Evolutionary conservation across 2,329 filamentous ascomycete species (phyloP).

Genomic region (Colletotrichum abscissum): DNA sequence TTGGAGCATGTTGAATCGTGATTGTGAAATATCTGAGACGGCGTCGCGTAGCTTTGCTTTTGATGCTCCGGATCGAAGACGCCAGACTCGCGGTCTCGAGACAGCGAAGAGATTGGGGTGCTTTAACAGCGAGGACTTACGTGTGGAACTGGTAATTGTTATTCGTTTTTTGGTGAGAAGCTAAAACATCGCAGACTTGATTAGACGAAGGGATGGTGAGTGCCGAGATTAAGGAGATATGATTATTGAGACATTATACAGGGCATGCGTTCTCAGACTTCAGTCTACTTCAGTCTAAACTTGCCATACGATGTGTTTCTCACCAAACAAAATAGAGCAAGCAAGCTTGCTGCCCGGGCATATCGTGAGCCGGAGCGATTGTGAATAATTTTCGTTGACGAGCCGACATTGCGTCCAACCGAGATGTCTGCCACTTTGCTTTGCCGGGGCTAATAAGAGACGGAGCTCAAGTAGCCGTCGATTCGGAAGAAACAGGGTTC

Average conservation of each 20-base stretch:
- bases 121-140: not conserved
- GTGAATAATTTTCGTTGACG: too few relatives aligned
- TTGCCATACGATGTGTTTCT: too few relatives aligned
- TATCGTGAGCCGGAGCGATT: not conserved
- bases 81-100: not conserved
- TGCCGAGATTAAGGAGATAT: not conserved
- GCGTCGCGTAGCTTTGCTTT: not conserved
- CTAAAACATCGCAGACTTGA: not conserved
- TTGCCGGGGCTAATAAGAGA: constrained; percentile 5
- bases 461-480: not conserved
- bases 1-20: not conserved
- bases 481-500: constrained; percentile 26
- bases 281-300: too few relatives aligned
- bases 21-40: not conserved
- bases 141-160: not conserved
- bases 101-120: not conserved
- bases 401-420: too few relatives aligned
- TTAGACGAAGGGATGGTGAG: not conserved
- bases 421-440: too few relatives aligned
- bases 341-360: not conserved
- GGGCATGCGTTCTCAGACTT: not conserved
- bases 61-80: not conserved
- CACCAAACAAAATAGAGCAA: not conserved
- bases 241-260: not conserved
- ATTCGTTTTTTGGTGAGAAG: not conserved